These are phyloP conservation scores for Lodderomyces margitis DNA, from an alignment of 1,139 yeast genomes.

Conservation along the genomic window DNA sequence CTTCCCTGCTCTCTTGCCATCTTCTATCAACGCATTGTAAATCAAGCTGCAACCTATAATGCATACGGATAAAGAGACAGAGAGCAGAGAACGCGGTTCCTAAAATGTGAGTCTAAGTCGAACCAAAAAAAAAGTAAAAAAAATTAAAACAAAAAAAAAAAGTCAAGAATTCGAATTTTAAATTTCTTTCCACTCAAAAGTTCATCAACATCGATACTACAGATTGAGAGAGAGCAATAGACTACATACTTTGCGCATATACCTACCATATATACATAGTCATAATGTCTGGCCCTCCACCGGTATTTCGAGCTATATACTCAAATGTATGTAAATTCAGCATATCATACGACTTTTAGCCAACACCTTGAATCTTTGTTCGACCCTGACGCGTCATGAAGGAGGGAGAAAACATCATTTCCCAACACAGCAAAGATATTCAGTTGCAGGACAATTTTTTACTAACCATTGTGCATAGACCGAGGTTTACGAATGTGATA, in stretches of 20 bases:
- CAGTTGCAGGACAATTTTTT: conserved; percentile 1
- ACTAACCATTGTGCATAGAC: conserved; percentile 20
- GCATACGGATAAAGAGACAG: too few relatives aligned
- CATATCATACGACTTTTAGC: background rate
- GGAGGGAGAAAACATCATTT: background rate
- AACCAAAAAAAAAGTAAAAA: too few relatives aligned
- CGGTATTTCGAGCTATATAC: conserved; percentile 17
- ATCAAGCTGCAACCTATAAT: too few relatives aligned
- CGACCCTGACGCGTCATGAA: conserved; percentile 11
- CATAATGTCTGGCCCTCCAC: conserved; percentile 12
- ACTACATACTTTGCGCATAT: background rate
- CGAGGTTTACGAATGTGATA: conserved; percentile 83
- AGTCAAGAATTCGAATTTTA: background rate
- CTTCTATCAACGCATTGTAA: too few relatives aligned
- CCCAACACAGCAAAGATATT: background rate
- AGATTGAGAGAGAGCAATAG: background rate
- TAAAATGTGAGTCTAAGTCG: too few relatives aligned
- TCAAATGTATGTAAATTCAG: conserved; percentile 15
- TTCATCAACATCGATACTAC: background rate
- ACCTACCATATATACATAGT: background rate
- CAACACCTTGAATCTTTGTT: background rate
- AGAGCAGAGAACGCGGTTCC: too few relatives aligned
- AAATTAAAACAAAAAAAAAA: too few relatives aligned
- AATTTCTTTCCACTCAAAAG: background rate
- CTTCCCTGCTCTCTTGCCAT: too few relatives aligned